phyloP scores from a whole-genome alignment of 2,329 filamentous ascomycete species.

The Thyridium curvatum region DNA sequence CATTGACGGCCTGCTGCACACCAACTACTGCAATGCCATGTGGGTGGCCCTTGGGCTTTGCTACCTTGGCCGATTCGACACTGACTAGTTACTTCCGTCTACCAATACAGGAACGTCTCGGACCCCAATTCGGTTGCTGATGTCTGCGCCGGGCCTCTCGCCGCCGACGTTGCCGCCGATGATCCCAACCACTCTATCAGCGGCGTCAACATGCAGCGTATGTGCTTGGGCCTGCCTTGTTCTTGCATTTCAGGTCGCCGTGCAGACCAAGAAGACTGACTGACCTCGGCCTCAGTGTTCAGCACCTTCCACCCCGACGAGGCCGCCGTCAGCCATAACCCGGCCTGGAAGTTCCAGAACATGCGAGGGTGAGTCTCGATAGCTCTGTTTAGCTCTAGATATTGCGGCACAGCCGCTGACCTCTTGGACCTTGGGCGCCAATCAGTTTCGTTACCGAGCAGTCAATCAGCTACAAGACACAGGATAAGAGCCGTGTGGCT shows the following conservation, averaged over 20 bases:
- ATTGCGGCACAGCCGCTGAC: background rate
- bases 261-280: slow-evolving; percentile 29
- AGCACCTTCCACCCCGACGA: slow-evolving; percentile 11
- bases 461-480: slow-evolving; percentile 22
- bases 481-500: slow-evolving; percentile 27
- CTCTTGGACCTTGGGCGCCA: background rate
- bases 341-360: slow-evolving; percentile 11
- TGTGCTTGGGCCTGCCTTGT: slow-evolving; percentile 2
- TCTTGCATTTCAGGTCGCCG: slow-evolving; percentile 4
- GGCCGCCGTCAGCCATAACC: slow-evolving; percentile 7
- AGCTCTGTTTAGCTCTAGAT: background rate
- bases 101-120: background rate
- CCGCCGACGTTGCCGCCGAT: slow-evolving; percentile 29
- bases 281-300: slow-evolving; percentile 14
- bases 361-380: slow-evolving; percentile 26
- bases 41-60: slow-evolving; percentile 17
- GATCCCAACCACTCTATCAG: slow-evolving; percentile 35
- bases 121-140: slow-evolving; percentile 7
- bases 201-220: slow-evolving; percentile 30
- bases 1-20: slow-evolving; percentile 27
- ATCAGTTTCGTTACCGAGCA: slow-evolving; percentile 33
- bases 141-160: slow-evolving; percentile 27
- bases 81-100: slow-evolving; percentile 7
- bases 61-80: background rate
- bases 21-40: slow-evolving; percentile 31